Conservation (phyloP, 345 rosid species). For the Hibiscus syriacus region DNA sequence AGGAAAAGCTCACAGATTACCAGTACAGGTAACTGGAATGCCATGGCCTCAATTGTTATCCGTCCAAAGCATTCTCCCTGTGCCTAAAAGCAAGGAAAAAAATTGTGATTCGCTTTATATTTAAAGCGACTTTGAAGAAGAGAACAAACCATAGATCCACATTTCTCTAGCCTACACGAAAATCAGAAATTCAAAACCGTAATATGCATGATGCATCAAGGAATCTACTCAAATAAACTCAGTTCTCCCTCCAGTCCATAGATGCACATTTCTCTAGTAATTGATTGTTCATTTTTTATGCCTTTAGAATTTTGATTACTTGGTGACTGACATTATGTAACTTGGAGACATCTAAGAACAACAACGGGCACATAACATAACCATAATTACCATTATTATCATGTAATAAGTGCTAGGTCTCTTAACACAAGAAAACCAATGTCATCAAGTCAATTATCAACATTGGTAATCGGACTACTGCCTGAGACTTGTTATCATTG, state of each 20-base stretch:
- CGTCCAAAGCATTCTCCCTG: slow-evolving; percentile 56
- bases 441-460: neutral
- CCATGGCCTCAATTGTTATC: slow-evolving; percentile 59
- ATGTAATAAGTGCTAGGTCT: neutral
- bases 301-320: neutral
- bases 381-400: neutral
- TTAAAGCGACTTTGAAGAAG: neutral
- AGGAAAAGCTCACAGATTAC: slow-evolving; percentile 19
- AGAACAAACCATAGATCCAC: too few relatives aligned
- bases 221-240: neutral
- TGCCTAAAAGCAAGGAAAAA: slow-evolving; percentile 18
- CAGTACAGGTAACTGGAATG: slow-evolving; percentile 51
- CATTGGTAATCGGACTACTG: neutral
- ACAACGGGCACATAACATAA: neutral
- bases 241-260: neutral
- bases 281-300: neutral
- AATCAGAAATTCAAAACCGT: neutral
- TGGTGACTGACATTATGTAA: neutral
- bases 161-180: neutral
- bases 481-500: neutral
- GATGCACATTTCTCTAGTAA: neutral
- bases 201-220: neutral
- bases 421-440: neutral
- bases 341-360: neutral
- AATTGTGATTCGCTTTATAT: neutral